Conservation (phyloP, 2,329 filamentous ascomycete species). For the Corynespora cassiicola region DNA sequence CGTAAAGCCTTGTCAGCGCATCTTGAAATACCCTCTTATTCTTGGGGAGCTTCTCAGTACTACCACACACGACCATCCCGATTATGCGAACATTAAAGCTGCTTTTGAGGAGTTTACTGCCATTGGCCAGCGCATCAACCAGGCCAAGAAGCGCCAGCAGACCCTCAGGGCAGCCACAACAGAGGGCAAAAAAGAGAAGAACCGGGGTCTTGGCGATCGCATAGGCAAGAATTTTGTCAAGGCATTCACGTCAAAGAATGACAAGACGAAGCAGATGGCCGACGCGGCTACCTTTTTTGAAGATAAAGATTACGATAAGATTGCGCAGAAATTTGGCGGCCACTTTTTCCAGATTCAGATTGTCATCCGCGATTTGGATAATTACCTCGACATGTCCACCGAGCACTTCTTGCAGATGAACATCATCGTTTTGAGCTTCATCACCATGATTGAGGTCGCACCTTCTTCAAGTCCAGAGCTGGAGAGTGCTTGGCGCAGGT, state of each 20-base stretch:
- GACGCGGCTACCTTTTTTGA: slow-evolving; percentile 70
- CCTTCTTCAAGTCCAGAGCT: slow-evolving; percentile 74
- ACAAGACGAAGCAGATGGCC: slow-evolving; percentile 79
- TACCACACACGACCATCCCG: slow-evolving; percentile 84
- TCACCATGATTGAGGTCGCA: slow-evolving; percentile 75
- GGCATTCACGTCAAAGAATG: slow-evolving; percentile 86
- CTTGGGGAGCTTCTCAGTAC: slow-evolving; percentile 79
- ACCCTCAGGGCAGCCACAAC: slow-evolving; percentile 63
- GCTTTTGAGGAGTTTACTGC: slow-evolving; percentile 73
- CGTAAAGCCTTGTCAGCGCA: slow-evolving; percentile 94
- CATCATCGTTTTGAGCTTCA: slow-evolving; percentile 80
- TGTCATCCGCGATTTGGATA: slow-evolving; percentile 91
- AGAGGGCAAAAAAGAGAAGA: slow-evolving; percentile 45
- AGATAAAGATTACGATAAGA: slow-evolving; percentile 79
- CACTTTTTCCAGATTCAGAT: slow-evolving; percentile 93
- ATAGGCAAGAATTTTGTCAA: slow-evolving; percentile 80
- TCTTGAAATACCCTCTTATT: slow-evolving; percentile 91
- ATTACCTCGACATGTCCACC: slow-evolving; percentile 82
- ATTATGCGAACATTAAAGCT: slow-evolving; percentile 72
- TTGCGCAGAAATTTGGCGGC: slow-evolving; percentile 87
- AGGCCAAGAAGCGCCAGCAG: slow-evolving; percentile 93
- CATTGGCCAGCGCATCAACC: slow-evolving; percentile 78
- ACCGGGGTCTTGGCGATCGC: slow-evolving; percentile 27
- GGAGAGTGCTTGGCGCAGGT: slow-evolving; percentile 92
- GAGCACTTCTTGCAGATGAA: slow-evolving; percentile 83